Evolutionary conservation across 2,329 filamentous ascomycete genomes (phyloP), one percentile per base, ranked within the genome.

Genomic region (Aschersonia sp.): DNA sequence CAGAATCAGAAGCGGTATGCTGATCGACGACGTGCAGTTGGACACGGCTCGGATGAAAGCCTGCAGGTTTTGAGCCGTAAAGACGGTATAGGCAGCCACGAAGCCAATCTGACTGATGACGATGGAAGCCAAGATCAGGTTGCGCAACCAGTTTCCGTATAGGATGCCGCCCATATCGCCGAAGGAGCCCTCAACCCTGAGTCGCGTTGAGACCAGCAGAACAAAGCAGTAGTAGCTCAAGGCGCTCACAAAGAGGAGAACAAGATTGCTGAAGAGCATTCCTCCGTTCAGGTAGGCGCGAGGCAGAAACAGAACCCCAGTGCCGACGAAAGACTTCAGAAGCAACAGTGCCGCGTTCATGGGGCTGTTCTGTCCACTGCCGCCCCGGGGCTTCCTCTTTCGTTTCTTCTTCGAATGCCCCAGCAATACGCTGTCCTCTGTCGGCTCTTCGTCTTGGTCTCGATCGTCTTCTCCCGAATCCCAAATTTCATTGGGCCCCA

Each of bases 171-270:
- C 92, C 67, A 98, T 94, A 59, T 97, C 92, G 64, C 92, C 92
- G 66, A 97, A 98, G 1, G 92, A 97, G n/a, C 86, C 88, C 45
- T 89, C 83, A 31, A 97, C 78, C 60, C 79, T 84, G 45, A 95
- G 70, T 35, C 92, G 83, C 2, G 88, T 92, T 50, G 83, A 83
- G 52, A 95, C 88, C 32, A 98, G 76, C 11, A 98, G 74, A 41
- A 98, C 88, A 66, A 98, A 98, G 68, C 89, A 95, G 70, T 95
- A 95, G 67, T 95, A 98, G 62, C 89, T 95, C 50, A 98, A 71
- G 2, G 77, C 70, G 6, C 92, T 89, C 12, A 98, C 87, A 40
- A 74, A 76, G 29, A 98, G 71, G n/a, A 98, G 76, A 12, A 98
- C 84, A 46, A 94, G 54, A 60, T 94, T 95, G 58, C 88, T 95